phyloP scores from a whole-genome alignment of 495 filamentous ascomycete species.

The Annulohypoxylon stygium region DNA sequence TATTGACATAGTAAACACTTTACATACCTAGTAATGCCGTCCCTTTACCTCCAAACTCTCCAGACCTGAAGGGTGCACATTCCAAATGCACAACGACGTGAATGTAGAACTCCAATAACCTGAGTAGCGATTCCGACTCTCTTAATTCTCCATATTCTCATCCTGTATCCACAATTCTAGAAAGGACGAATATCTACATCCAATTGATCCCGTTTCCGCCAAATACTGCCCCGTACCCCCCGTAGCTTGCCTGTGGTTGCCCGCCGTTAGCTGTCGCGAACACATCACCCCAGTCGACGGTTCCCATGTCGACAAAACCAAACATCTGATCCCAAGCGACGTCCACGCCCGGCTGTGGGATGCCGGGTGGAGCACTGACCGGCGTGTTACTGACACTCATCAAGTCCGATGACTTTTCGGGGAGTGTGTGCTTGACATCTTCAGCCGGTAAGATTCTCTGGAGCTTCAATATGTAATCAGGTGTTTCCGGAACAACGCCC shows the following conservation, averaged over 20 bases:
- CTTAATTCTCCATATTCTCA: not conserved
- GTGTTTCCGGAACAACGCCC: slow-evolving; percentile 47
- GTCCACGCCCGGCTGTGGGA: slow-evolving; percentile 28
- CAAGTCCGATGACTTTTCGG: slow-evolving; percentile 10
- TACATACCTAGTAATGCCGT: not conserved
- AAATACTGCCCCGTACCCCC: slow-evolving; percentile 32
- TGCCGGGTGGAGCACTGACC: not conserved
- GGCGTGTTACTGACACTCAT: slow-evolving; percentile 9
- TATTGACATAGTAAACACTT: too few relatives aligned
- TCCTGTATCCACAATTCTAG: not conserved
- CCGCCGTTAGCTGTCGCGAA: slow-evolving; percentile 42
- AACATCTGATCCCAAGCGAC: slow-evolving; percentile 55
- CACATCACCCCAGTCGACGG: slow-evolving; percentile 61
- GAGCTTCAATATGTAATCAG: slow-evolving; percentile 55
- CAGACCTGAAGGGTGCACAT: not conserved
- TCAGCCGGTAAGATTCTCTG: slow-evolving; percentile 46
- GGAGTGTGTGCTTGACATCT: slow-evolving; percentile 38
- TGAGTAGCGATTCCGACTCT: slow-evolving; percentile 13
- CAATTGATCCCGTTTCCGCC: slow-evolving; percentile 39
- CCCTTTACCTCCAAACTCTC: slow-evolving; percentile 1
- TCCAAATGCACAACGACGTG: not conserved
- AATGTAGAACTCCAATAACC: slow-evolving; percentile 11
- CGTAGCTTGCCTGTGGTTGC: slow-evolving; percentile 29
- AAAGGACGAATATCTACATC: slow-evolving; percentile 31
- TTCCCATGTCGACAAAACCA: slow-evolving; percentile 51